Base-by-base conservation (phyloP, 805 yeast species). In the Candida vartiovaarae region DNA sequence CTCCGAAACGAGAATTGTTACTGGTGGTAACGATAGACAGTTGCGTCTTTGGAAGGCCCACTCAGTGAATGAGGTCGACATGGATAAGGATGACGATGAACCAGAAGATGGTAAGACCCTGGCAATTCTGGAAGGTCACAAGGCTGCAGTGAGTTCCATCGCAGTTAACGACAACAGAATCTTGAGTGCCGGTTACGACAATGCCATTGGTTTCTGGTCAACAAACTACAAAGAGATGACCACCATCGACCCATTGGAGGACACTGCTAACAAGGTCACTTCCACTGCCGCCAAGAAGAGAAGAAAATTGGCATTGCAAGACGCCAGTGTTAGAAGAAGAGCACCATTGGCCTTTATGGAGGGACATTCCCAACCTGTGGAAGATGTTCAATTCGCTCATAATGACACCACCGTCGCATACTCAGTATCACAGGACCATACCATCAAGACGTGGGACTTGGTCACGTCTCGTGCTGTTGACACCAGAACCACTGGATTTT, bases 381-480 rank as follows among this genome's bases (percentile, higher is more conserved):
- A 88, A 57, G 95, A 76, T 33, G 84, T 87, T 25, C 71, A 78
- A 10, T 87, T 89, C 60, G 95, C 86, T 57, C 59, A 70, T 3
- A 67, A 69, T 23, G 98, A 91, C 62, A 50, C 72, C 37, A 76
- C 95, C 0, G 95, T 91, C 5, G 95, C 83, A 8, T 91, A 93
- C 65, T 88, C 98, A 0, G 96, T 86, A 2, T 84, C 97, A 5
- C 96, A 89, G 62, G 98, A 93, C 67, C 99, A 93, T 62, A 80
- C 95, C 1, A 80, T 93, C 51, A 84, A 85, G 58, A 93, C 99
- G 0, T 93, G 98, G 98, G 99, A 93, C 70, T 70, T 93, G 56
- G 84, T 87, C 15, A 90, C 97, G 2, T 71, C 85, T 9, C 76
- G 86, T 51, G 79, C 88, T 55, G 84, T 93, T 28, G 96, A 89